Conservation (phyloP, 164 flowering plant genomes). For the grape (Vitis vinifera) region DNA sequence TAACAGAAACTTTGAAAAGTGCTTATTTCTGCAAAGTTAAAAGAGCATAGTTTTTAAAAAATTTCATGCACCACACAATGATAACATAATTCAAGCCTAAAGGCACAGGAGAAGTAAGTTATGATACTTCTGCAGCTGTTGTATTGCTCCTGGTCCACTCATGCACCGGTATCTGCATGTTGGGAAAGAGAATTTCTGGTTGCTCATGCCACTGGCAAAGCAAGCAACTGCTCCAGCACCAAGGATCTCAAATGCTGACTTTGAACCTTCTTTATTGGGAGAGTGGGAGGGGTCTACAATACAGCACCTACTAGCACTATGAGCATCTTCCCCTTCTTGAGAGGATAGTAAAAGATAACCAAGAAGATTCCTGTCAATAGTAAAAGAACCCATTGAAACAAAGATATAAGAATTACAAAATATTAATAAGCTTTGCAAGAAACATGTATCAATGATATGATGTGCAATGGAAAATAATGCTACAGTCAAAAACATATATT, state of each 20-base stretch:
- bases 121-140: constrained; percentile 64
- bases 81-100: not conserved
- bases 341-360: constrained; percentile 61
- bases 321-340: constrained; percentile 47
- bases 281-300: constrained; percentile 27
- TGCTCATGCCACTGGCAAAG: constrained; percentile 38
- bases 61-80: not conserved
- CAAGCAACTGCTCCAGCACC: constrained; percentile 81
- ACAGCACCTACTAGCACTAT: constrained; percentile 53
- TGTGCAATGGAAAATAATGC: too few relatives aligned
- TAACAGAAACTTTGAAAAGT: too few relatives aligned
- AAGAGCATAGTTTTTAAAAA: not conserved
- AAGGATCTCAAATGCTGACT: constrained; percentile 58
- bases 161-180: constrained; percentile 49
- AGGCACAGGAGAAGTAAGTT: not conserved
- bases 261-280: constrained; percentile 33
- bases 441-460: too few relatives aligned
- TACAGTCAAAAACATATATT: too few relatives aligned
- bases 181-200: constrained; percentile 50
- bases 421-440: not conserved
- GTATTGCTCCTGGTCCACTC: constrained; percentile 32
- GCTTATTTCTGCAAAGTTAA: not conserved
- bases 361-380: constrained; percentile 68
- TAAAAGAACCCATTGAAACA: constrained; percentile 13
- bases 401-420: not conserved